Evolutionary conservation across 1,139 yeast species (phyloP), one percentile per base, ranked within the genome.

Genomic region (Maudiozyma humilis): DNA sequence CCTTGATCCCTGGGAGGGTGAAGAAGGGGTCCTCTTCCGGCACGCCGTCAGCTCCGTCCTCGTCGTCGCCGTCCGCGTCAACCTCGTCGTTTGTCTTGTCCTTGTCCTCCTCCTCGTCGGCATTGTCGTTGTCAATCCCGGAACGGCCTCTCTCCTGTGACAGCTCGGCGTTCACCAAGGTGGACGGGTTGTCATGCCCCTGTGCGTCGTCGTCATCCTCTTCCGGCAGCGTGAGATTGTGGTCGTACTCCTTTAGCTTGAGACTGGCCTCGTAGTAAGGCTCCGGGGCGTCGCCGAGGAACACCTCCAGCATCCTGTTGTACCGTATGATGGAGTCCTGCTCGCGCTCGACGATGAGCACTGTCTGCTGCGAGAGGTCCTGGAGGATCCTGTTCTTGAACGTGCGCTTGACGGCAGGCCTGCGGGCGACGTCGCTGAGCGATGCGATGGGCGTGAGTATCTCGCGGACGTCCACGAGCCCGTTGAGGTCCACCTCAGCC

Each of bases 241-340:
- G 88, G 58, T 85, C 85, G 58, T 85, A 84, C 25, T 67, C 71
- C 2, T 86, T 82, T 41, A 88, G 69, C 23, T 79, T 77, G 62
- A 88, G 63, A 46, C 77, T 76, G 32, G 76, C 78, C 47, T 76
- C 88, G 34, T 80, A 68, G 35, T 82, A 65, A 50, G 78, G 78
- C 42, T 71, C 72, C 58, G 95, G 85, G 62, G 86, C 91, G 57
- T 89, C 96, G 10, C 96, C 96, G 44, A 88, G 70, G 57, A 89
- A 78, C 1, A 84, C 79, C 50, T 82, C 86, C 64, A 89, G 72
- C 40, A 89, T 68, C 53, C 78, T 77, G 42, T 83, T 76, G 47
- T 88, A 70, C 63, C 80, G 76, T 47, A 81, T 78, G 18, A 85
- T 82, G 37, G 80, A 82, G 32, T 73, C 71, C 57, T 87, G 95